Evolutionary conservation across 163 green algal genomes (phyloP), one percentile per base, ranked within the genome.

Genomic region (Chlamydomonas reinhardtii): DNA sequence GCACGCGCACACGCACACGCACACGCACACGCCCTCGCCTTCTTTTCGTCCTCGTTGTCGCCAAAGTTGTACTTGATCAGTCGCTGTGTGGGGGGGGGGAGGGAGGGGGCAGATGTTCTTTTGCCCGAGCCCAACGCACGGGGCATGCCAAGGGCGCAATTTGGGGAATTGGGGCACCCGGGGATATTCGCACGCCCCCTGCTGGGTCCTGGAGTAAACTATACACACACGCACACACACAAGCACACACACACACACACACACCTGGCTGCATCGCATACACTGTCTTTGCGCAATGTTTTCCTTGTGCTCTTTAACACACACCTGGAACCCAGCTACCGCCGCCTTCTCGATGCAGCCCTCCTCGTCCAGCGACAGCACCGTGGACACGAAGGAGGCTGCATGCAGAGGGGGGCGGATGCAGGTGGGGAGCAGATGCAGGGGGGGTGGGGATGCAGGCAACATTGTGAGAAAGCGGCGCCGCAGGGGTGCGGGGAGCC

Each of bases 331-430:
- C 14, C 80, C 80, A 6, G 56, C 59, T 2, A 86, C n/a, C 14
- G 80, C 80, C 8, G 80, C 69, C 54, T 71, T 70, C 70, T 86
- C 80, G 17, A 86, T 70, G 56, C 70, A 66, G 19, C 78, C 78
- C 59, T 73, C 66, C 14, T 79, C 80, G 37, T 86, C 56, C 35
- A 86, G 54, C 2, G 69, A 79, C 17, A 86, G 70, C 15, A 80
- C 80, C 5, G 80, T 86, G 59, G 66, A 78, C 25, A 24, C 52
- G 70, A 86, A 86, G 34, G 52, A 68, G 56, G 80, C 80, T 86
- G 80, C 48, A 54, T 54, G 11, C 43, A 54, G 8, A 54, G 8
- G 43, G 3, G 43, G n/a, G 16, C n/a, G 62, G 24, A 39, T 52
- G 68, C 4, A 6, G 5, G 19, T 22, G 17, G 39, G 15, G 69